These are phyloP conservation scores for Linaria vulgaris DNA, from an alignment of 257 asterid genomes.

Conservation along the genomic window DNA sequence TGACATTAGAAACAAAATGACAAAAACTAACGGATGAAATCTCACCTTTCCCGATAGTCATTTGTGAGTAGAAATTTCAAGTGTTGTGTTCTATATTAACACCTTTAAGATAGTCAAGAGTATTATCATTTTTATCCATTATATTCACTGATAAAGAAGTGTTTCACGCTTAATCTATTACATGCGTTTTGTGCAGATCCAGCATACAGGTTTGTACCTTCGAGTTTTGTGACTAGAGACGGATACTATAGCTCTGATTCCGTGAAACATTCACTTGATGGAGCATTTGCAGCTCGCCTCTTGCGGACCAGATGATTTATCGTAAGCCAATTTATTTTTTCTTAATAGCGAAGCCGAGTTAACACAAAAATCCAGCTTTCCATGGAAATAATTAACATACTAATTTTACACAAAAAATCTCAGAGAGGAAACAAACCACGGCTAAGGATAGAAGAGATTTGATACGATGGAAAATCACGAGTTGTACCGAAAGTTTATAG, in stretches of 20 bases:
- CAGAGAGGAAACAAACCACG: too few species aligned
- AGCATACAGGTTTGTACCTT: constrained; percentile 55
- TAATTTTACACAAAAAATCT: too few species aligned
- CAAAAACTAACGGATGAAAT: too few species aligned
- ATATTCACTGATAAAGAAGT: not conserved
- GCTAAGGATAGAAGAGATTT: too few species aligned
- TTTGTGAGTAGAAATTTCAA: too few species aligned
- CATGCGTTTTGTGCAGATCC: constrained; percentile 72
- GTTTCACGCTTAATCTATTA: constrained; percentile 14
- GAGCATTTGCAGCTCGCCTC: constrained; percentile 98
- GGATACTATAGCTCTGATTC: constrained; percentile 80
- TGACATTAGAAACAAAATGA: not conserved
- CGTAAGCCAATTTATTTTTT: constrained; percentile 11
- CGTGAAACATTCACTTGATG: constrained; percentile 72
- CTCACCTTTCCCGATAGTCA: too few species aligned
- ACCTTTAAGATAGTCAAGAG: too few species aligned
- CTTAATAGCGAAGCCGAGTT: too few species aligned
- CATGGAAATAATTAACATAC: too few species aligned
- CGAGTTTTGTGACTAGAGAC: constrained; percentile 44
- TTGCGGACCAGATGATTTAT: constrained; percentile 38
- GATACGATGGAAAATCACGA: too few species aligned
- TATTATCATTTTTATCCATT: not conserved
- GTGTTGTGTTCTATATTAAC: not conserved
- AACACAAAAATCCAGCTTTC: too few species aligned
- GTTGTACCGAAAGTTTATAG: too few species aligned